Conservation (phyloP, 1,139 yeast genomes). For the Zygoascus sp. region DNA sequence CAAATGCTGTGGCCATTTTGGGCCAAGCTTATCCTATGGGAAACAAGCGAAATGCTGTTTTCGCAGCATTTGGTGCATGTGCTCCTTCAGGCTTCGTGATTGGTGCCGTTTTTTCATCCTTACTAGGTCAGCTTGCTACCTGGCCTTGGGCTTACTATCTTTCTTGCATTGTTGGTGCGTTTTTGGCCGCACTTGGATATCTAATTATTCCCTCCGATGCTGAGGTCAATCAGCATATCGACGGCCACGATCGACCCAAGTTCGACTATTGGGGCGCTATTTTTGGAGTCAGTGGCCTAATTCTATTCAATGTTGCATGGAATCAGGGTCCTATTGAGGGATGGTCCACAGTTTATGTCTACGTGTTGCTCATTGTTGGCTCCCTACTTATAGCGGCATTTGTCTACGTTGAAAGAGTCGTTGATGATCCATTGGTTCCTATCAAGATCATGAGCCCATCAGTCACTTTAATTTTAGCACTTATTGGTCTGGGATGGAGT, state of each 20-base stretch:
- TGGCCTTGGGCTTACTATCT: slow-evolving; percentile 61
- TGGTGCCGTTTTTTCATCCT: slow-evolving; percentile 47
- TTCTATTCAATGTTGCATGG: slow-evolving; percentile 53
- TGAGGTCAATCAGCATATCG: slow-evolving; percentile 18
- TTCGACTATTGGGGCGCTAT: slow-evolving; percentile 49
- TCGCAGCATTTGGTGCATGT: slow-evolving; percentile 52
- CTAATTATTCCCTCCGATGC: slow-evolving; percentile 41
- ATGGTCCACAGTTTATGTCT: slow-evolving; percentile 50
- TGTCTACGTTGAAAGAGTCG: slow-evolving; percentile 37
- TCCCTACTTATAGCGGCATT: slow-evolving; percentile 38
- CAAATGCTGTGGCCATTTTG: slow-evolving; percentile 53
- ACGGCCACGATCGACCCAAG: slow-evolving; percentile 23
- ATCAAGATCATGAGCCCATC: slow-evolving; percentile 40
- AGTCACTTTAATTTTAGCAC: slow-evolving; percentile 45
- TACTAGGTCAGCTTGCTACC: slow-evolving; percentile 41
- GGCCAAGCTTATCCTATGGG: slow-evolving; percentile 51
- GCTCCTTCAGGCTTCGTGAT: slow-evolving; percentile 56
- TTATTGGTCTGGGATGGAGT: slow-evolving; percentile 57
- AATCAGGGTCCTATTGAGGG: slow-evolving; percentile 61
- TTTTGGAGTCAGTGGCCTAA: slow-evolving; percentile 46
- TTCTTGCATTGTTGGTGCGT: slow-evolving; percentile 40
- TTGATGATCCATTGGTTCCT: slow-evolving; percentile 46
- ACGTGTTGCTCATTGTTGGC: slow-evolving; percentile 49
- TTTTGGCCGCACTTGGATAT: slow-evolving; percentile 34
- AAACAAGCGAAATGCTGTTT: slow-evolving; percentile 38